Base-by-base conservation (phyloP, 495 filamentous ascomycete genomes). In the Penicillium malachiteum region DNA sequence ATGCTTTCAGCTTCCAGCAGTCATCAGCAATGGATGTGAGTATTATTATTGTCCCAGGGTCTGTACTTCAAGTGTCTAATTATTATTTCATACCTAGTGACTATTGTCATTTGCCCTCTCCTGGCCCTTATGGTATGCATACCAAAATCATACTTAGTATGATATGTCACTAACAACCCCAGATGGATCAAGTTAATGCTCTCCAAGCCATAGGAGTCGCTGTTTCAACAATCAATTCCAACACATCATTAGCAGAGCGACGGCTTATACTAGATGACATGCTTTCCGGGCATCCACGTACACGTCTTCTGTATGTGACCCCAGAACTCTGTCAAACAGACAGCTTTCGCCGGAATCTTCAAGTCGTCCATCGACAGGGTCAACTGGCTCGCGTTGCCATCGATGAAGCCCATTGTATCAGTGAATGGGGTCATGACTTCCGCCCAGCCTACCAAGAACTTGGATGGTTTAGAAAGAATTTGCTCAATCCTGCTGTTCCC, bases 371-470 rank as follows among this genome's bases (percentile, higher is more conserved):
- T 65, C 69, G 80, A 43, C 92, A 96, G 69, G 80, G 84, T 18
- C 90, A 97, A 68, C 81, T 97, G 5, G 84, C 87, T 10, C 84
- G 93, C 9, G 83, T 97, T 59, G 93, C 87, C 42, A 86, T 97
- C 44, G 93, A 97, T 71, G 93, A 97, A 73, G 93, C 93, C 12
- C 93, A 97, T 67, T 97, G 93, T 68, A 96, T 97, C 58, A 92
- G 88, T 9, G 92, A 97, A 85, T 97, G 93, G 93, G 93, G 93
- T 14, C 92, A 97, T 67, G 93, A 97, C 69, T 97, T 97, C 64
- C 88, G 93, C n/a, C 88, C 88, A 14, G 87, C 91, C 33, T 97
- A 96, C 71, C 90, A 91, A 60, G 80, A 87, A 21, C 81, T 97
- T n/a, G 85, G 84, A 7, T 96, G 89, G 84, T 96, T 97, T 75